Percentiles rank a stretch among this genome's conserved stretches.
phyloP scores from a whole-genome alignment of 192 early-diverging fungal genomes.

The Umbelopsis vinacea region DNA sequence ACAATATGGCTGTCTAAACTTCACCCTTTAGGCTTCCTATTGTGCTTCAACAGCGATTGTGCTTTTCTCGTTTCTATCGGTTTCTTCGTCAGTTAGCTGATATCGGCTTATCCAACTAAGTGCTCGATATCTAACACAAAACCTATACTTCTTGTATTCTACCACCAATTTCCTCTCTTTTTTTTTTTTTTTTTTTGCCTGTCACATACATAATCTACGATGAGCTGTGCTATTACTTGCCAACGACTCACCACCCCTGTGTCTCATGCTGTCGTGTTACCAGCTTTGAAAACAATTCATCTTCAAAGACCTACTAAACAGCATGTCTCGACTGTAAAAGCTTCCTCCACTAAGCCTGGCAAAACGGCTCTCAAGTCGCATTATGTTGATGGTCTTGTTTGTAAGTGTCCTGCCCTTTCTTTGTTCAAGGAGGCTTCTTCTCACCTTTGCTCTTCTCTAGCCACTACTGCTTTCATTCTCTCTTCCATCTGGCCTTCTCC shows the following conservation, averaged over 20 bases:
- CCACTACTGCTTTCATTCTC: constrained; percentile 23
- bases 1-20: constrained; percentile 21
- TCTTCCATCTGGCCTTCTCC: constrained; percentile 24
- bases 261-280: constrained; percentile 5
- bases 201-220: neutral
- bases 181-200: neutral
- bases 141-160: neutral
- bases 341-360: neutral
- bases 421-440: neutral
- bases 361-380: constrained; percentile 9
- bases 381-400: constrained; percentile 19
- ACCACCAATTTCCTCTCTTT: neutral
- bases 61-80: neutral
- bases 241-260: neutral
- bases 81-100: neutral
- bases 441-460: neutral
- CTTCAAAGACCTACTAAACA: neutral
- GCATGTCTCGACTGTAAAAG: neutral
- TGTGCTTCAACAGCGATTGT: constrained; percentile 19
- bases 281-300: neutral
- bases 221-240: constrained; percentile 14
- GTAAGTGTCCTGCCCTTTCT: neutral
- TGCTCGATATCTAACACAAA: neutral
- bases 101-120: constrained; percentile 25
- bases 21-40: constrained; percentile 10